Base-by-base conservation (phyloP, 1,139 yeast genomes). In the Starmera stellimalicola region DNA sequence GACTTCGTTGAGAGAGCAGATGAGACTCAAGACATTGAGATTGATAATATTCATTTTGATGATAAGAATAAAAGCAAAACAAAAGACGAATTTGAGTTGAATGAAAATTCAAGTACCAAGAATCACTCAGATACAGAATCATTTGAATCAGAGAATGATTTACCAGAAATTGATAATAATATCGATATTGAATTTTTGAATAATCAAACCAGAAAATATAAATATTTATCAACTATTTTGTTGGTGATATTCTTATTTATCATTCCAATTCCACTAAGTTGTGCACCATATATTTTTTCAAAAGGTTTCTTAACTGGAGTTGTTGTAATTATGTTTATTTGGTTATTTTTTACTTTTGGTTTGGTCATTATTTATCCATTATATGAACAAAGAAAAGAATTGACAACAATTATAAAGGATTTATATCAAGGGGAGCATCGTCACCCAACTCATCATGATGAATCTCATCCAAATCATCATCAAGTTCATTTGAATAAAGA, bases 211-310 rank as follows among this genome's bases (percentile, higher is more conserved):
- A 41, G 38, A 27, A 43, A 35, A 19, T 51, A 43, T 29, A 29
- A 40, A 9, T 29, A 44, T 8, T 31, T 37, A 6, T 38, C 44
- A 5, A 16, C 34, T 7, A 16, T 40, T 10, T 31, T 45, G 2
- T 42, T 47, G 5, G 14, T 37, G 15, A 31, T 42, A 7, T 41
- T 50, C 19, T 33, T 48, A 7, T 41, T 60, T 15, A 32, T 54
- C 16, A 41, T 56, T 29, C 56, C 57, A 16, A 44, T 52, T 10
- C 57, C 62, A 4, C 42, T 55, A 19, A 47, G 53, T 38, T 60
- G 55, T 7, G 37, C 51, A 3, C 47, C 54, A 7, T 50, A 50
- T 32, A 54, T 53, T 20, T 54, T 52, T 33, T 43, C 51, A 16
- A 47, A 45, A 30, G 40, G 39, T 20, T 58, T 54, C 36, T 48